Conservation (phyloP, 352 stramenopile genomes). For the Halophytophthora polymorphica region DNA sequence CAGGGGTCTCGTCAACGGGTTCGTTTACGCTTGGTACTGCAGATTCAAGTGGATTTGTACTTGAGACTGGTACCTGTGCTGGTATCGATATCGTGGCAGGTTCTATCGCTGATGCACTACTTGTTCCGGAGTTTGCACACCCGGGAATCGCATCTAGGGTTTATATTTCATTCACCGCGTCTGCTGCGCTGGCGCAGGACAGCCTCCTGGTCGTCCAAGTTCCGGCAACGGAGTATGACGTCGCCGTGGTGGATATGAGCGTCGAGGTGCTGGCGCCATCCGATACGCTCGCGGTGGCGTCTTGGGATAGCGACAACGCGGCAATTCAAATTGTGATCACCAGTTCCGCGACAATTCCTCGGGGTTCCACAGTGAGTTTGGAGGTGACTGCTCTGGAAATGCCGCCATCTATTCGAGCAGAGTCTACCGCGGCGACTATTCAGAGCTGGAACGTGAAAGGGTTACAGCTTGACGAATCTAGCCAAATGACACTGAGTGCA, state of each 20-base stretch:
- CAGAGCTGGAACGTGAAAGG: constrained; percentile 43
- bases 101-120: constrained; percentile 24
- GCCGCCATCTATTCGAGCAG: constrained; percentile 39
- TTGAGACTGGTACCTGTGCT: constrained; percentile 25
- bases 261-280: constrained; percentile 20
- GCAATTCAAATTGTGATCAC: constrained; percentile 40
- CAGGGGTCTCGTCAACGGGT: constrained; percentile 32
- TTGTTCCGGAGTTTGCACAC: constrained; percentile 32
- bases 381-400: constrained; percentile 40
- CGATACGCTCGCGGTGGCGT: constrained; percentile 27
- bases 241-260: constrained; percentile 17
- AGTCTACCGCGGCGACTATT: constrained; percentile 26
- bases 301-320: constrained; percentile 31
- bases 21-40: constrained; percentile 34
- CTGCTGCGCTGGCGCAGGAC: constrained; percentile 34
- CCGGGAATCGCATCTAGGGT: constrained; percentile 44
- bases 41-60: constrained; percentile 28
- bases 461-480: constrained; percentile 38
- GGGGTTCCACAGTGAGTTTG: constrained; percentile 27
- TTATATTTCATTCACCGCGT: constrained; percentile 46
- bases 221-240: constrained; percentile 35
- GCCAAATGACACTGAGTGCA: constrained; percentile 24
- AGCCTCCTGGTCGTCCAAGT: constrained; percentile 41
- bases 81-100: constrained; percentile 35
- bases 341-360: constrained; percentile 22